These are phyloP conservation scores for Neurospora sp. DNA, from an alignment of 2,329 filamentous ascomycete genomes.

Conservation along the genomic window DNA sequence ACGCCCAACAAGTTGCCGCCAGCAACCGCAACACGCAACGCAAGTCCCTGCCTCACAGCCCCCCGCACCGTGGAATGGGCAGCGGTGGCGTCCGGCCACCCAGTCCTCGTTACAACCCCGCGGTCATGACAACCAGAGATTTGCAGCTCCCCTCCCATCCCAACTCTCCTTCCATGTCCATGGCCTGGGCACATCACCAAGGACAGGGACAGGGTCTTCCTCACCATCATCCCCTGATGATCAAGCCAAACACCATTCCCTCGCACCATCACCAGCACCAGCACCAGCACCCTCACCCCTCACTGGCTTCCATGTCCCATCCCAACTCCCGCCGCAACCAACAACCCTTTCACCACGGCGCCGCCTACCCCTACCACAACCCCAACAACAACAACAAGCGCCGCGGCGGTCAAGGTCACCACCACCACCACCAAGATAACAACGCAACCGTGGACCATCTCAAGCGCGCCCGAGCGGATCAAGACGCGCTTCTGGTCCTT, in stretches of 20 bases:
- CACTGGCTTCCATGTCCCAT: neutral
- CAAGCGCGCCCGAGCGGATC: neutral
- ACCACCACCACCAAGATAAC: neutral
- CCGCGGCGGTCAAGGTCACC: neutral
- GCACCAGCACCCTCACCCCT: neutral
- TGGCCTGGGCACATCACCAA: neutral
- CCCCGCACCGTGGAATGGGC: neutral
- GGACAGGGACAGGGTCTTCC: neutral
- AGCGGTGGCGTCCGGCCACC: neutral
- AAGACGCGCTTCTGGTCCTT: slow-evolving; percentile 41
- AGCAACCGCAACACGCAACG: neutral
- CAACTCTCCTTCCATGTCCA: neutral
- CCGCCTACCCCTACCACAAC: neutral
- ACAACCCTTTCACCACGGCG: neutral
- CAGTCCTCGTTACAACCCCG: neutral
- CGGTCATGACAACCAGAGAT: neutral
- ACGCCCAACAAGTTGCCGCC: neutral
- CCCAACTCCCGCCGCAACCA: neutral
- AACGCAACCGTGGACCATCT: neutral
- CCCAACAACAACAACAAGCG: neutral
- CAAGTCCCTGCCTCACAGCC: neutral
- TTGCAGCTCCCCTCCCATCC: neutral
- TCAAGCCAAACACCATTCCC: neutral
- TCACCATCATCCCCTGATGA: neutral
- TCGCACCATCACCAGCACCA: neutral